Base-by-base conservation (phyloP, 202 grass and related monocot genomes). In the Eragrostis tef region DNA sequence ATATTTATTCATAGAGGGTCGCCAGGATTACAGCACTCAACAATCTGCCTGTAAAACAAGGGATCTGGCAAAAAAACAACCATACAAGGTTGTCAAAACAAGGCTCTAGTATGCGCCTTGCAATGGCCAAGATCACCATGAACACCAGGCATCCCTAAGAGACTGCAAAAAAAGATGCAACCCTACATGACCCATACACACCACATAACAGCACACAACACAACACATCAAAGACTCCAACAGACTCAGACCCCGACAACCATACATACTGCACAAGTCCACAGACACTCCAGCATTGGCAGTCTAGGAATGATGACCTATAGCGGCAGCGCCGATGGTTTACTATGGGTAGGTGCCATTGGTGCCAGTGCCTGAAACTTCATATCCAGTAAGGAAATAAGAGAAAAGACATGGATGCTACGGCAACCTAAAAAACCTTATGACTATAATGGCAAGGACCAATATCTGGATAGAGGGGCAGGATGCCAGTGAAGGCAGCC, bases 121-220 rank as follows among this genome's bases (percentile, higher is more conserved):
- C 86, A 58, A 84, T 72, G 61, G 82, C 87, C 91, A 64, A 84
- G 72, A 93, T 82, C 80, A 83, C 81, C 62, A 79, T 67, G 49
- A 83, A 96, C 75, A 80, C 68, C 81, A 96, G 91, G 91, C 90
- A 93, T 93, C 75, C 84, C 73, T 80, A 96, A 90, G 85, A 93
- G 88, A 81, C 90, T 87, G 84, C 57, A 89, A 92, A 89, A 94
- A 94, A 92, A 90, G 87, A 93, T 47, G 79, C 88, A 74, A 84
- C 88, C 84, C 69, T 82, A 83, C 69, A 79, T 63, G 84, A 87
- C 79, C 17, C 67, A 31, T 39, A 86, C 77, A 84, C 67, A 82
- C 74, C 67, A 83, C 45, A 49, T 14, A 80, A 84, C 46, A 85
- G 20, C 73, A 78, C 51, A 82, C 75, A 76, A 78, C 51, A 82